phyloP scores from a whole-genome alignment of 1,284 basidiomycete genomes.

The Puccinia horiana region DNA sequence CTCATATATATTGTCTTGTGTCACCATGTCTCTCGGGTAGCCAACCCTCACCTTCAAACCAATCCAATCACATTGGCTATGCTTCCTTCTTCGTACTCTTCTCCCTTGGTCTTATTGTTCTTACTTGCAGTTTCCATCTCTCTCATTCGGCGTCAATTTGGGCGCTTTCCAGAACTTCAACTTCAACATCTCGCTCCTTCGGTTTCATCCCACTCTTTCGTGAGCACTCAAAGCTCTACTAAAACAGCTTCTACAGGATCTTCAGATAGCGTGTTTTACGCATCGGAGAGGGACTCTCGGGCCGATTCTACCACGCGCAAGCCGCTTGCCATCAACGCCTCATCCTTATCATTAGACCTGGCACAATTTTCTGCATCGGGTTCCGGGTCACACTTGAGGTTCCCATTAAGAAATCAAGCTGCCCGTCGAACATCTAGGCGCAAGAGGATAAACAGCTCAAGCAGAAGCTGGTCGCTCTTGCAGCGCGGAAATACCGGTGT shows the following conservation, averaged over 20 bases:
- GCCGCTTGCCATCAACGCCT: neutral
- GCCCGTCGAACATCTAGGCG: neutral
- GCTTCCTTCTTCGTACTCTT: neutral
- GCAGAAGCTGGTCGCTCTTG: neutral
- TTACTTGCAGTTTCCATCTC: neutral
- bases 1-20: neutral
- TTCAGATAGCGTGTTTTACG: neutral
- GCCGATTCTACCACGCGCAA: neutral
- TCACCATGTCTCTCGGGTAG: neutral
- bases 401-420: too few relatives aligned
- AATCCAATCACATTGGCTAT: constrained; percentile 1
- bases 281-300: neutral
- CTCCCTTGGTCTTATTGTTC: constrained; percentile 15
- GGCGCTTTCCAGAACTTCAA: neutral
- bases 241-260: neutral
- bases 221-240: neutral
- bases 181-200: neutral
- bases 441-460: neutral
- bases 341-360: neutral
- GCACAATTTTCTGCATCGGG: neutral
- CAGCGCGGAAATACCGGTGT: constrained; percentile 19
- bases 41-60: neutral
- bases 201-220: neutral
- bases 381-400: neutral
- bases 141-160: neutral